Conservation (phyloP, 106 monocot species). For the Agapanthus africanus region DNA sequence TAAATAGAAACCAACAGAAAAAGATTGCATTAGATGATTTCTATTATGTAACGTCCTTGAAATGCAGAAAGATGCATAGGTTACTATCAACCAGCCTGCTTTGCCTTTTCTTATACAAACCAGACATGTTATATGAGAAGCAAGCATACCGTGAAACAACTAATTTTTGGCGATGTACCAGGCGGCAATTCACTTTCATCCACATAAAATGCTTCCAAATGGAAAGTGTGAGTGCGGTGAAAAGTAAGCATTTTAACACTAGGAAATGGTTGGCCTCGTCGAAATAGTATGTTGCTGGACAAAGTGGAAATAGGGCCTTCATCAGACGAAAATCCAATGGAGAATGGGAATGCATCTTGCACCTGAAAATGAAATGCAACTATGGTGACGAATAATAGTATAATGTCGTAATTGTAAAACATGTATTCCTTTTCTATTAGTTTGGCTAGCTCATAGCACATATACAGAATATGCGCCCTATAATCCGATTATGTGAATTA, state of each 20-base stretch:
- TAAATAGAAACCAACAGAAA: not conserved
- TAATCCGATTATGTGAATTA: no score
- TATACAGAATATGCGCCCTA: no score
- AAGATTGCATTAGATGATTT: not conserved
- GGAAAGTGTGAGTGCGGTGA: slow-evolving; percentile 37
- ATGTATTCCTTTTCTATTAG: no score
- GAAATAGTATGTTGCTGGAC: slow-evolving; percentile 56
- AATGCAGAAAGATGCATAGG: slow-evolving; percentile 1
- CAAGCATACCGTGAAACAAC: slow-evolving; percentile 54
- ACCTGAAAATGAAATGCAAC: slow-evolving; percentile 42
- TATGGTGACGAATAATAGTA: no score
- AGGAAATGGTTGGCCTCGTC: slow-evolving; percentile 62
- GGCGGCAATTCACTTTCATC: slow-evolving; percentile 59
- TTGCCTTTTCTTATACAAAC: not conserved
- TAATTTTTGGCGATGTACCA: slow-evolving; percentile 41
- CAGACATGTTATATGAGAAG: not conserved
- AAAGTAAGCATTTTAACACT: slow-evolving; percentile 78
- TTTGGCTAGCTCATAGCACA: no score
- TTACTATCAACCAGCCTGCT: not conserved
- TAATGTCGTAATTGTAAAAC: no score
- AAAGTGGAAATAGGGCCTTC: slow-evolving; percentile 46
- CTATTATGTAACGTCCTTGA: not conserved
- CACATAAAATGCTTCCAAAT: slow-evolving; percentile 75
- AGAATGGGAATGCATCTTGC: slow-evolving; percentile 70
- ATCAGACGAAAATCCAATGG: slow-evolving; percentile 55